Percentiles rank a stretch among this genome's conserved stretches.
phyloP scores from a whole-genome alignment of 2,329 filamentous ascomycete species.

The Rugonectria rugulosa region DNA sequence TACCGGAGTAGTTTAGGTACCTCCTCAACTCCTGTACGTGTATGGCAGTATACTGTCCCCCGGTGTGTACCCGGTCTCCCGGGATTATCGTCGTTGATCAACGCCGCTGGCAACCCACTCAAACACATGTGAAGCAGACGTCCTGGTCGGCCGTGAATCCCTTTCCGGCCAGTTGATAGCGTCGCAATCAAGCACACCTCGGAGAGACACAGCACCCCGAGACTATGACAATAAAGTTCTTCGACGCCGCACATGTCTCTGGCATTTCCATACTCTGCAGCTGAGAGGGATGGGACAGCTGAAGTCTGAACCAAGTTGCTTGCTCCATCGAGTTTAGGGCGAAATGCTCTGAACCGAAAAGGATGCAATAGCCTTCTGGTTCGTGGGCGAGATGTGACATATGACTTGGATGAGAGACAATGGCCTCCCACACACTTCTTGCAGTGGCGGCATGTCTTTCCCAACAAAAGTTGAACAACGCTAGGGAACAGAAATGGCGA shows the following conservation, averaged over 20 bases:
- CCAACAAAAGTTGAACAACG: slow-evolving; percentile 7
- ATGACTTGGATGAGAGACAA: slow-evolving; percentile 10
- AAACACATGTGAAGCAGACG: slow-evolving; percentile 9
- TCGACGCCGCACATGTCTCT: slow-evolving; percentile 2
- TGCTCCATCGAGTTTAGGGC: slow-evolving; percentile 7
- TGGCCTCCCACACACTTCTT: neutral
- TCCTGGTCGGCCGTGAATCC: too few species aligned
- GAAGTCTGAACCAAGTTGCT: neutral
- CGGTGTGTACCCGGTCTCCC: neutral
- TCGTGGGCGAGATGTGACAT: slow-evolving; percentile 12
- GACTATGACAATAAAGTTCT: slow-evolving; percentile 6
- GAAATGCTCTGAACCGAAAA: neutral
- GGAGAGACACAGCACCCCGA: neutral
- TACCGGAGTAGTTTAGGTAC: too few species aligned
- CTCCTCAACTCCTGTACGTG: too few species aligned
- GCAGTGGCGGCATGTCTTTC: slow-evolving; percentile 9
- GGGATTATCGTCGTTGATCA: too few species aligned
- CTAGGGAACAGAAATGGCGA: neutral
- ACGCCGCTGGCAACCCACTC: slow-evolving; percentile 7
- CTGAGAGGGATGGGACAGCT: neutral
- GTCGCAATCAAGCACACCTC: neutral
- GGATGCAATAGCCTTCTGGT: slow-evolving; percentile 2
- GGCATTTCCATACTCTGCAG: neutral
- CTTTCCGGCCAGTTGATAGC: too few species aligned
- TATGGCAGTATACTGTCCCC: neutral